A percentile compares a stretch with the other conserved stretches of the same genome.
phyloP scores from a whole-genome alignment of 1,139 yeast species.

The Torulaspora pretoriensis region DNA sequence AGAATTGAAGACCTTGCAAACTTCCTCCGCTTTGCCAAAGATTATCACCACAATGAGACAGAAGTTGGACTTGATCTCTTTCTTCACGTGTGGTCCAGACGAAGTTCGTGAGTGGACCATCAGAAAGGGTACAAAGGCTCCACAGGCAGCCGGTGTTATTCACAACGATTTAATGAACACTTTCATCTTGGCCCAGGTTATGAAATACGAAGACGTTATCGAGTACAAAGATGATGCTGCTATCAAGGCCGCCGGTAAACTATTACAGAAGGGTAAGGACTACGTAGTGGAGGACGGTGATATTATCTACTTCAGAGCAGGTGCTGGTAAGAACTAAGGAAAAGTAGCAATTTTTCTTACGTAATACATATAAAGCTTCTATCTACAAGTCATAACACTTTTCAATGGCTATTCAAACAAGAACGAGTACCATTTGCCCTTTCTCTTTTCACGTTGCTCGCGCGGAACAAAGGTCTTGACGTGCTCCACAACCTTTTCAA shows the following conservation, averaged over 20 bases:
- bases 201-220: conserved; percentile 76
- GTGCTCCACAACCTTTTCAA: conserved; percentile 71
- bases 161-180: conserved; percentile 77
- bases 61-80: conserved; percentile 75
- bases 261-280: conserved; percentile 92
- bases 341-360: not conserved
- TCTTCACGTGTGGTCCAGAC: conserved; percentile 80
- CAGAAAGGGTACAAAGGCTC: conserved; percentile 79
- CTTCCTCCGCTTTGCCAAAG: conserved; percentile 83
- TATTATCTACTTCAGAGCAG: conserved; percentile 89
- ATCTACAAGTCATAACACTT: conserved; percentile 15
- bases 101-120: conserved; percentile 90
- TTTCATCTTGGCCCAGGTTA: conserved; percentile 75
- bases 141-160: conserved; percentile 85
- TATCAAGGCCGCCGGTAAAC: conserved; percentile 91
- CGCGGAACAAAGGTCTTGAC: conserved; percentile 72
- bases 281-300: conserved; percentile 92
- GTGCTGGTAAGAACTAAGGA: conserved; percentile 77
- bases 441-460: conserved; percentile 56
- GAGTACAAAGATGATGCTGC: conserved; percentile 81
- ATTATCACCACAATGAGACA: conserved; percentile 80
- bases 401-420: conserved; percentile 39
- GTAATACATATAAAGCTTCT: conserved; percentile 6
- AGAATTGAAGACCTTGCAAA: conserved; percentile 83
- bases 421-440: conserved; percentile 52